phyloP scores from a whole-genome alignment of 1,139 yeast species.

The Zhuliangozyma blackwelliae region DNA sequence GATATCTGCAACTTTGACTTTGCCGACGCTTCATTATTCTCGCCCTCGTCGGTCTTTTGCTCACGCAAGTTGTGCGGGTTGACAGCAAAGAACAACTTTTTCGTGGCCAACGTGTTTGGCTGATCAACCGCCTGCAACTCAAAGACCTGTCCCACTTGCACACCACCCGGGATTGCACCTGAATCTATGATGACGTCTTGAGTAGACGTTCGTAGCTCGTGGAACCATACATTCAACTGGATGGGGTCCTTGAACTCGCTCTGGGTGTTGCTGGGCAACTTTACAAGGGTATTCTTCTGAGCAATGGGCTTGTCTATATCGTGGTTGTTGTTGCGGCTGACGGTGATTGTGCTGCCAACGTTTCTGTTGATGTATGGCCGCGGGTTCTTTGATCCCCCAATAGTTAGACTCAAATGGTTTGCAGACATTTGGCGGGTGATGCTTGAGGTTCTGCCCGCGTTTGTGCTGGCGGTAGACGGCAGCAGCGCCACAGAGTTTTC shows the following conservation, averaged over 20 bases:
- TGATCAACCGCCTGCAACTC: constrained; percentile 36
- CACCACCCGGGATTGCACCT: constrained; percentile 51
- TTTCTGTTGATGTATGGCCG: constrained; percentile 8
- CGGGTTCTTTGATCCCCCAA: constrained; percentile 14
- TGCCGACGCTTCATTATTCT: constrained; percentile 1
- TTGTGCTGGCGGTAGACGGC: too few relatives aligned
- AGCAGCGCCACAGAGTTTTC: not conserved
- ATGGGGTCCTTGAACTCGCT: constrained; percentile 20
- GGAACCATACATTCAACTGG: constrained; percentile 64
- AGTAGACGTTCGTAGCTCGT: constrained; percentile 57
- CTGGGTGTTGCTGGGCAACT: constrained; percentile 2
- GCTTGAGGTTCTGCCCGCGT: constrained; percentile 3
- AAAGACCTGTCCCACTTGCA: constrained; percentile 67
- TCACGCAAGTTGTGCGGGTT: constrained; percentile 15
- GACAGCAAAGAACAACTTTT: constrained; percentile 21
- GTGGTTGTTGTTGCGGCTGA: constrained; percentile 10
- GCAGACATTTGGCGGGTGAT: constrained; percentile 15
- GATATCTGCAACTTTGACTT: constrained; percentile 41
- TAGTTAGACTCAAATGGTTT: constrained; percentile 17
- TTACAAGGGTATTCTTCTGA: not conserved
- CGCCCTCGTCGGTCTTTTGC: constrained; percentile 4
- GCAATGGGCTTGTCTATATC: constrained; percentile 3
- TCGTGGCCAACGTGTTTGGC: constrained; percentile 1
- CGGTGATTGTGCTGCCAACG: constrained; percentile 12
- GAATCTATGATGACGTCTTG: constrained; percentile 65